These are phyloP conservation scores for Xylaria sp. DNA, from an alignment of 2,329 filamentous ascomycete genomes.

Conservation along the genomic window DNA sequence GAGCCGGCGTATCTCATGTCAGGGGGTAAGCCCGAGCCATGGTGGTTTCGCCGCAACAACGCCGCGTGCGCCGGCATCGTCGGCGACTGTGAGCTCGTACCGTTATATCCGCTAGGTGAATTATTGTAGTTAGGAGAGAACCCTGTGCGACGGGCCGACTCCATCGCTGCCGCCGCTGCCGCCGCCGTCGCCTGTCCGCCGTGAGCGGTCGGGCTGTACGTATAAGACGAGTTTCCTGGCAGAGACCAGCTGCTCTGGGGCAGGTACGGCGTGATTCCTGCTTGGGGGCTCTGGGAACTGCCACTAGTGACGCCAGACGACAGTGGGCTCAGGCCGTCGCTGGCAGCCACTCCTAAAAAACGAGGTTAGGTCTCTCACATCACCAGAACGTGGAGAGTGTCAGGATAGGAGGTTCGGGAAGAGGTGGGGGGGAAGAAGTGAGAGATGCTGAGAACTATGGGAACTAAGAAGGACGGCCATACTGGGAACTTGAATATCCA, in stretches of 20 bases:
- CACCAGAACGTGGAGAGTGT: constrained; percentile 6
- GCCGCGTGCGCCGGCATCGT: neutral
- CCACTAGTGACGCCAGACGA: constrained; percentile 64
- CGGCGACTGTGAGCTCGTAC: constrained; percentile 21
- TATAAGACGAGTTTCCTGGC: constrained; percentile 53
- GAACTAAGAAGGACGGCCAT: constrained; percentile 30
- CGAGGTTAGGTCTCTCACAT: constrained; percentile 41
- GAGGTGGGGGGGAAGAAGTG: constrained; percentile 12
- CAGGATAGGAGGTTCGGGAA: constrained; percentile 2
- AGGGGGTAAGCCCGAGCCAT: constrained; percentile 32
- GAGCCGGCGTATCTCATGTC: constrained; percentile 49
- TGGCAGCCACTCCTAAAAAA: constrained; percentile 49
- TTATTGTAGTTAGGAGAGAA: neutral
- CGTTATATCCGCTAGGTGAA: constrained; percentile 25
- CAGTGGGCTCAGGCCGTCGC: constrained; percentile 64
- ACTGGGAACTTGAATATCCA: constrained; percentile 40
- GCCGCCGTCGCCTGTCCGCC: constrained; percentile 51
- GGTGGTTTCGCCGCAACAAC: neutral
- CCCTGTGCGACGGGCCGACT: constrained; percentile 39
- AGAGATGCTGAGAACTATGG: neutral
- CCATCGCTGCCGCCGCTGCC: constrained; percentile 48
- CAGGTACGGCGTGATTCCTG: constrained; percentile 56
- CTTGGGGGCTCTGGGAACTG: constrained; percentile 61
- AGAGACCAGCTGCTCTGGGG: constrained; percentile 63
- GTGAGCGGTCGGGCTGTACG: constrained; percentile 59